Evolutionary conservation across 2,329 filamentous ascomycete species (phyloP), one percentile per base, ranked within the genome.

Genomic region (Cladosporium sp.): DNA sequence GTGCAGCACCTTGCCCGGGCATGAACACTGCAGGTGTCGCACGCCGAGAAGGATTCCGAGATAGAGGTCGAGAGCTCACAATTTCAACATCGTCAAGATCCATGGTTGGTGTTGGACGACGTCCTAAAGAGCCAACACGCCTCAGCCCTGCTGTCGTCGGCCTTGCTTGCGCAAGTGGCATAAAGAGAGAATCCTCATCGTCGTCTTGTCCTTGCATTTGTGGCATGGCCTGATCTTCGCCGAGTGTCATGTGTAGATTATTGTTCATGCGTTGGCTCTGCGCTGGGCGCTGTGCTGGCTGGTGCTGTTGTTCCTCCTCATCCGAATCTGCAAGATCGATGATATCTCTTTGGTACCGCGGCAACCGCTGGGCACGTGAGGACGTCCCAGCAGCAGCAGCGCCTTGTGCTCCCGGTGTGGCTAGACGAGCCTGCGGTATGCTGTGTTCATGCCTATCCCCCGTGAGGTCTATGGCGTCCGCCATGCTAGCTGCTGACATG

Each of bases 261-360:
- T 21, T 26, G 24, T 44, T 32, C 10, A 54, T 44, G 24, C 21
- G 47, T 47, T 32, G 55, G 28, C 30, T 24, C 24, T 38, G 36
- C 28, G 62, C 26, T 24, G 24, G 38, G 15, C 54, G 59, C 26
- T 58, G 59, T n/a, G 52, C 47, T 30, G 55, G 55, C 44, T 11
- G 47, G 11, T 32, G 34, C 14, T 58, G 59, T 32, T 26, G 51
- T 26, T 64, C 66, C 28, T 70, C 65, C 38, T 71, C 68, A 49
- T 66, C 69, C 49, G 71, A 69, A 66, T 59, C 60, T 15, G 32
- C 64, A 18, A 69, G 26, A 64, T 68, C 68, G 36, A 69, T 66
- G 58, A 72, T 69, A 44, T 68, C 59, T 55, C 34, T 68, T 72
- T 77, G 76, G 67, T 77, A 80, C 49, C 80, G 77, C 24, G 81